Conservation (phyloP, 2,329 filamentous ascomycete genomes). For the Aspergillus luchuensis region DNA sequence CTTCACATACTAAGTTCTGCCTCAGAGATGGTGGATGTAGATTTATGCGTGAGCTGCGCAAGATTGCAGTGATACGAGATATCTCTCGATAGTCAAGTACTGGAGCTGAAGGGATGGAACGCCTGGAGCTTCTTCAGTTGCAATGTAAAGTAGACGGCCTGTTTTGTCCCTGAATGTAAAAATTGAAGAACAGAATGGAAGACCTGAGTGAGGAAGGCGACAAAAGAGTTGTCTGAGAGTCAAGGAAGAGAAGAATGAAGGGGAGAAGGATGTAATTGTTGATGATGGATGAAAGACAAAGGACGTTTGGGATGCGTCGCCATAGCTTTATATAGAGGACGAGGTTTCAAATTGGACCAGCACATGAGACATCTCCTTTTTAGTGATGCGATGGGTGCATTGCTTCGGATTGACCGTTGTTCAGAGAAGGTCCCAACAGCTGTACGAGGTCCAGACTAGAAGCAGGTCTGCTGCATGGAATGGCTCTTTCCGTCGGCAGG, state of each 20-base stretch:
- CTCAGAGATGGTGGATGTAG: too few relatives aligned
- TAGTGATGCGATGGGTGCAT: slow-evolving; percentile 18
- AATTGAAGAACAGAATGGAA: neutral
- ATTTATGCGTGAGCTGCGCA: neutral
- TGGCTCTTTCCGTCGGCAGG: slow-evolving; percentile 13
- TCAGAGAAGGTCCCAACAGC: slow-evolving; percentile 15
- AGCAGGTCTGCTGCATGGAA: slow-evolving; percentile 20
- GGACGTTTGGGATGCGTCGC: slow-evolving; percentile 13
- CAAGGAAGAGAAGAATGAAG: neutral
- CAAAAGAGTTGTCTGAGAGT: neutral
- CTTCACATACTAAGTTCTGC: neutral
- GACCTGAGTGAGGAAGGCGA: neutral
- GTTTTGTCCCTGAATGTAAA: neutral
- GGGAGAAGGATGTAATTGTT: slow-evolving; percentile 5
- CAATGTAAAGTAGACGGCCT: neutral
- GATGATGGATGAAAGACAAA: slow-evolving; percentile 13
- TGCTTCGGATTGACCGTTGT: slow-evolving; percentile 14
- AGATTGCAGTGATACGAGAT: neutral
- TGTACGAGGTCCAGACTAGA: slow-evolving; percentile 23
- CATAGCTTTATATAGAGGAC: slow-evolving; percentile 27
- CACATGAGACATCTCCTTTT: slow-evolving; percentile 11
- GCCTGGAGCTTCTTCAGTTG: neutral
- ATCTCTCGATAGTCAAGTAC: neutral
- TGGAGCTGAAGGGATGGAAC: neutral
- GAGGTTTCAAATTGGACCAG: slow-evolving; percentile 19